Evolutionary conservation across 495 filamentous ascomycete genomes (phyloP), one percentile per base, ranked within the genome.

Genomic region (Aspergillus saccharolyticus): DNA sequence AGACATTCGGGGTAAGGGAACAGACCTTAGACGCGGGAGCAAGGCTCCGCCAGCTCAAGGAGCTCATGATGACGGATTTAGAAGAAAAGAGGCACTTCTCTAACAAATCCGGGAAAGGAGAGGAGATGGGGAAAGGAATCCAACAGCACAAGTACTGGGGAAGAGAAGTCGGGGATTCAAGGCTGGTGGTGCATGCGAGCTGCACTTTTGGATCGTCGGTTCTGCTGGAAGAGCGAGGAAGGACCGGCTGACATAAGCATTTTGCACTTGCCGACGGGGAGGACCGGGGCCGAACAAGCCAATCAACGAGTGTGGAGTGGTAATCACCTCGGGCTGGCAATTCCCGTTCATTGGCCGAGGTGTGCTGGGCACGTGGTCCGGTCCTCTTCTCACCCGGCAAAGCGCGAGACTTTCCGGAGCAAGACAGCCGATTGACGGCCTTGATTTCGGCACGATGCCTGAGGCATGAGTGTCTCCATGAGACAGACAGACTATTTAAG

Each of bases 31-130:
- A 77, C 53, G 76, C 71, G 65, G 81, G 76, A 74, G 77, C 75
- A 58, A 85, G 66, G 72, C 80, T 86, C 78, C 81, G 80, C 69
- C 83, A 70, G 67, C 77, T 75, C 60, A 81, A 61, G 54, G 80
- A 82, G 73, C 78, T 81, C 83, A 85, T 85, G 58, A 67, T 77
- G 73, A 58, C 66, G 67, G 65, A 68, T 72, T n/a, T 58, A 68
- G 59, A 66, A 67, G 62, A 66, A 58, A 64, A 56, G 54, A 60
- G 56, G 57, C 55, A 51, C 57, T 59, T 66, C 62, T 51, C 69
- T 64, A 70, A 61, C 62, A 59, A 69, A 57, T 63, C 70, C 53
- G 56, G 33, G 33, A 61, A 63, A 48, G 51, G 47, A 45, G 46
- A 42, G 45, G 42, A 44, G 44, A 54, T 46, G 28, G 57, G 39